Evolutionary conservation across 225 moss, liverwort and hornwort species (phyloP), one percentile per base, ranked within the genome.

Genomic region (Bryoerythrophyllum caledonicum): DNA sequence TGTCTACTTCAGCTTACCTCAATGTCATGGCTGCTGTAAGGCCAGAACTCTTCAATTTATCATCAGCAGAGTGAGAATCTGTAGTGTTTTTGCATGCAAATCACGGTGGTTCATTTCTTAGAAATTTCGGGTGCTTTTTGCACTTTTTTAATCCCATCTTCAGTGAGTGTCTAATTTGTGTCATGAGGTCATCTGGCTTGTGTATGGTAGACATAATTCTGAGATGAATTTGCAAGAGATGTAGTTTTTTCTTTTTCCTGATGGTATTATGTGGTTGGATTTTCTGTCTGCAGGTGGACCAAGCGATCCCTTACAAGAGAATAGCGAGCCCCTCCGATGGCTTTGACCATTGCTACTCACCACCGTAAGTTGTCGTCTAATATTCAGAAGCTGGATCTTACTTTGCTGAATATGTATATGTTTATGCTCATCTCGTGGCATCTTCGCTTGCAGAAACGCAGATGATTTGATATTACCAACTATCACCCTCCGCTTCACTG

Each of bases 21-120:
- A 49, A 49, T n/a, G 52, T 87, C 34, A 34, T 79, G 41, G 70
- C 73, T 53, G 74, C 71, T 79, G 87, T 87, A 84, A 82, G 84
- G 46, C 56, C 21, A 51, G 41, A 38, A 38, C 7, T 67, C 79
- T 59, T 51, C 15, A 28, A 4, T 44, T 44, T 44, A 44, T 44
- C 15, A 44, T 41, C 20, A 43, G 58, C 34, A 34, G 34, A 34
- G 34, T 34, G 6, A 34, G 34, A 34, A 34, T 34, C 34, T 26
- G 7, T 20, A 52, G 30, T 55, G 25, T n/a, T 38, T 32, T 37
- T 24, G 37, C 37, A 24, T 70, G 34, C 6, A 34, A 6, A 34
- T 34, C 6, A 5, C 6, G 0, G 0, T 34, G 34, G 34, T 34
- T n/a, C n/a, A n/a, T n/a, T n/a, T n/a, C n/a, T 34, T 34, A 30